A percentile compares a stretch with the other conserved stretches of the same genome.
These are phyloP conservation scores for Starmera amethionina DNA, from an alignment of 805 yeast species.

Conservation along the genomic window DNA sequence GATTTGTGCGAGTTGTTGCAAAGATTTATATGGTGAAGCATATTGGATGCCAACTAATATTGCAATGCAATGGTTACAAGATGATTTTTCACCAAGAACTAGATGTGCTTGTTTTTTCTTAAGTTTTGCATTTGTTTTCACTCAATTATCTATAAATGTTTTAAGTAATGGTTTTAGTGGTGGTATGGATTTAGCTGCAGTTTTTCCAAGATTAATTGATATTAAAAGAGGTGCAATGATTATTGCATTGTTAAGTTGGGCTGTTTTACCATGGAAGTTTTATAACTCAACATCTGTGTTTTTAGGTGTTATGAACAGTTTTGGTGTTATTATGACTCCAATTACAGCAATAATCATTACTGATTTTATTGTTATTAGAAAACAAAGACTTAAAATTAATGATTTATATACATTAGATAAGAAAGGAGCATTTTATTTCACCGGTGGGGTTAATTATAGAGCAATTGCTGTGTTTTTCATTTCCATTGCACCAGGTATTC, in stretches of 20 bases:
- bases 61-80: slow-evolving; percentile 27
- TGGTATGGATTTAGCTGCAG: slow-evolving; percentile 19
- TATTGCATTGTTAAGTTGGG: slow-evolving; percentile 26
- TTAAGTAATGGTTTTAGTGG: slow-evolving; percentile 29
- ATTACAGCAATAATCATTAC: slow-evolving; percentile 25
- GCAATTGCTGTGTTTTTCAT: slow-evolving; percentile 19
- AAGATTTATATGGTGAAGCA: slow-evolving; percentile 24
- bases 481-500: slow-evolving; percentile 25
- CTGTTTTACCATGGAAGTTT: slow-evolving; percentile 29
- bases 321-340: slow-evolving; percentile 28
- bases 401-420: slow-evolving; percentile 23
- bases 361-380: slow-evolving; percentile 27
- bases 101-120: slow-evolving; percentile 32
- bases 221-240: slow-evolving; percentile 29
- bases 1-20: slow-evolving; percentile 25
- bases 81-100: slow-evolving; percentile 22
- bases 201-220: slow-evolving; percentile 16
- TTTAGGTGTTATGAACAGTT: slow-evolving; percentile 28
- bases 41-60: slow-evolving; percentile 31
- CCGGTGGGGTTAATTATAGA: slow-evolving; percentile 22
- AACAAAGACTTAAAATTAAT: slow-evolving; percentile 21
- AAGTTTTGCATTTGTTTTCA: slow-evolving; percentile 25
- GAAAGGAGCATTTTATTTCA: slow-evolving; percentile 20
- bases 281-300: slow-evolving; percentile 27
- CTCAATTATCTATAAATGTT: slow-evolving; percentile 26